A percentile compares a stretch with the other conserved stretches of the same genome.
Evolutionary conservation across 202 grass and related monocot species (phyloP).

Genomic region (Sporobolus alterniflorus): DNA sequence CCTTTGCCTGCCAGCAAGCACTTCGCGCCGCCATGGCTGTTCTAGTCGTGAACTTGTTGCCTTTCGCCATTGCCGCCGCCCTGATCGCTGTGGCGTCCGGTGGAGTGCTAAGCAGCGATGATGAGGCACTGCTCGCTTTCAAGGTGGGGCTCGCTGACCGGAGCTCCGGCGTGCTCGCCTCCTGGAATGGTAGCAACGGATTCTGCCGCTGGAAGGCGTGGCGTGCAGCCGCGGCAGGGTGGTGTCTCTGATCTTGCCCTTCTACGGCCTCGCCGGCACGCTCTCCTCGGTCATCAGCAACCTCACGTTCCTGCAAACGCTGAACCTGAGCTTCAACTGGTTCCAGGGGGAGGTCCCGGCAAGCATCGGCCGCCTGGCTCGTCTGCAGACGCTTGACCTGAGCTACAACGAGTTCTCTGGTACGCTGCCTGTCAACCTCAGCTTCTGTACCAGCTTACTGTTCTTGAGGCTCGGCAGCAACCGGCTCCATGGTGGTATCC

Average conservation of each 20-base stretch:
- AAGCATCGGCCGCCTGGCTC: slow-evolving; percentile 6
- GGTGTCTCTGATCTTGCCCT: slow-evolving; percentile 23
- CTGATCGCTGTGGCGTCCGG: background rate
- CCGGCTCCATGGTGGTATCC: slow-evolving; percentile 17
- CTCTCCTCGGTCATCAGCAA: slow-evolving; percentile 43
- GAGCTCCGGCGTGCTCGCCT: background rate
- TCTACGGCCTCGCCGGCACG: background rate
- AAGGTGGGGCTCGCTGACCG: background rate
- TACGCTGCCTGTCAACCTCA: slow-evolving; percentile 22
- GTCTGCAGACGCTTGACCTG: slow-evolving; percentile 25
- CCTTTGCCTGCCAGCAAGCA: background rate
- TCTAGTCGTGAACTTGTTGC: background rate
- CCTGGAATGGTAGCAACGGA: background rate
- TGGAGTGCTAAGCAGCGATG: background rate
- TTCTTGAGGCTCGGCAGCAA: background rate
- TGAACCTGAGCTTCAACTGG: slow-evolving; percentile 44
- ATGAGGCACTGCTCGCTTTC: background rate
- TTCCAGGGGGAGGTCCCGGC: slow-evolving; percentile 4
- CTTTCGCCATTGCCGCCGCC: background rate
- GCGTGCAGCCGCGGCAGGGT: slow-evolving; percentile 22
- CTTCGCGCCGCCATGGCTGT: background rate
- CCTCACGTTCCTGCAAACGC: slow-evolving; percentile 36
- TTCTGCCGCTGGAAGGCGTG: slow-evolving; percentile 34
- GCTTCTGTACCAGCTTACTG: slow-evolving; percentile 11
- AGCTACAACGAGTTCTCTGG: slow-evolving; percentile 29